Conservation (phyloP, 2,329 filamentous ascomycete species). For the Xylogone sp. region DNA sequence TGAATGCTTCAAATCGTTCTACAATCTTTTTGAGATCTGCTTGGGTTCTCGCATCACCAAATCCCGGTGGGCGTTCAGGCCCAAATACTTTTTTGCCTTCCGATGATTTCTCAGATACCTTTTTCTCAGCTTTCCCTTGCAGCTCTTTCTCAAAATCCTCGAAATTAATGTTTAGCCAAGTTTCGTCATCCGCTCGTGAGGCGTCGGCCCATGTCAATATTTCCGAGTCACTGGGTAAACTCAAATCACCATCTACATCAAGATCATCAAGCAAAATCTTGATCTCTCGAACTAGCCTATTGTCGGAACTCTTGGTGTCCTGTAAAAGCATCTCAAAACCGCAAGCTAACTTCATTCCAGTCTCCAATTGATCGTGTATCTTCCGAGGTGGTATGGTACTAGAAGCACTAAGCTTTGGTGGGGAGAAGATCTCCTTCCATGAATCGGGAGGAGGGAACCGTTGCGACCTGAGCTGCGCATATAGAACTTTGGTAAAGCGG, state of each 20-base stretch:
- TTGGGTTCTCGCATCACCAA: constrained; percentile 65
- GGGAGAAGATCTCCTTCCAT: constrained; percentile 39
- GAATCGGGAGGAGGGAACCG: constrained; percentile 64
- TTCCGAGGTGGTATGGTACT: constrained; percentile 20
- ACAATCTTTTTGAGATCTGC: constrained; percentile 87
- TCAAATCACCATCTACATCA: constrained; percentile 34
- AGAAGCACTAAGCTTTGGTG: constrained; percentile 22
- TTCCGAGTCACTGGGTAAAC: constrained; percentile 69
- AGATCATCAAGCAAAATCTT: constrained; percentile 72
- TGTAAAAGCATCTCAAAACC: constrained; percentile 85
- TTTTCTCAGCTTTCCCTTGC: constrained; percentile 41
- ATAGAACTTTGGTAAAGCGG: constrained; percentile 83
- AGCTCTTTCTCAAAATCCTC: constrained; percentile 84
- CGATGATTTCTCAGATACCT: constrained; percentile 25
- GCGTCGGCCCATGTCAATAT: constrained; percentile 64
- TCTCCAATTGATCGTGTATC: constrained; percentile 42
- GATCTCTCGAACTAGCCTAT: constrained; percentile 68
- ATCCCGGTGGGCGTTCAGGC: constrained; percentile 34
- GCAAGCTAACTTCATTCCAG: constrained; percentile 85
- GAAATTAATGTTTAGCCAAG: constrained; percentile 90
- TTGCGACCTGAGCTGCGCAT: constrained; percentile 86
- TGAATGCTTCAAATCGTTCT: constrained; percentile 84
- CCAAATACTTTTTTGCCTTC: constrained; percentile 19
- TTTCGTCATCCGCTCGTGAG: constrained; percentile 73
- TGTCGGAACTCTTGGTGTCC: constrained; percentile 65